Percentiles rank a stretch among this genome's conserved stretches.
Conservation (phyloP, 2,329 filamentous ascomycete species). For the Ambrosiella beaveri region DNA sequence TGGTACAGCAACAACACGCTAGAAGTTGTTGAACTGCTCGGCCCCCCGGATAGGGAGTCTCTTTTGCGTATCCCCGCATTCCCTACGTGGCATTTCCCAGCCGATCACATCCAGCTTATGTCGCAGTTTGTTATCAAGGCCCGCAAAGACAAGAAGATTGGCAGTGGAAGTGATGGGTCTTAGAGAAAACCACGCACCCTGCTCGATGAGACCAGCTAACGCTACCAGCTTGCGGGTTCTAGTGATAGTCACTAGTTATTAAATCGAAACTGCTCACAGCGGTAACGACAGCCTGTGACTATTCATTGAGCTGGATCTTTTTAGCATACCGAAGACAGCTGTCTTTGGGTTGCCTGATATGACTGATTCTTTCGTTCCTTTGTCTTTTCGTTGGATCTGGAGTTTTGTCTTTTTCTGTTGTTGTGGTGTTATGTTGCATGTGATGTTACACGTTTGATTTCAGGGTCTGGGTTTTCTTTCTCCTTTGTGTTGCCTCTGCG, state of each 20-base stretch:
- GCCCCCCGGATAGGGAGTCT: slow-evolving; percentile 72
- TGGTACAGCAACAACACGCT: slow-evolving; percentile 91
- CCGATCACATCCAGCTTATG: slow-evolving; percentile 79
- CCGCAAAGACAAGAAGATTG: slow-evolving; percentile 61
- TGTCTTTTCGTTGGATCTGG: not conserved
- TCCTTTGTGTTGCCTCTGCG: not conserved
- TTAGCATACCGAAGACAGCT: not conserved
- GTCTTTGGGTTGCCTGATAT: not conserved
- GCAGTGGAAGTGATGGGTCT: slow-evolving; percentile 33
- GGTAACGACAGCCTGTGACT: too few species aligned
- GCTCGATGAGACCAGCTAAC: too few species aligned
- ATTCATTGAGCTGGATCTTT: too few species aligned
- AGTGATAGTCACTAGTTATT: too few species aligned
- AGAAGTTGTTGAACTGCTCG: slow-evolving; percentile 67
- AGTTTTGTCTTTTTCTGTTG: not conserved
- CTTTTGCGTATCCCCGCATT: slow-evolving; percentile 78
- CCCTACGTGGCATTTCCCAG: slow-evolving; percentile 86
- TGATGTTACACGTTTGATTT: not conserved
- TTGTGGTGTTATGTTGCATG: not conserved
- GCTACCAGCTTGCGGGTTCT: too few species aligned
- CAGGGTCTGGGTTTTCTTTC: not conserved
- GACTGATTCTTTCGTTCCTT: not conserved
- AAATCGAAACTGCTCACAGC: too few species aligned
- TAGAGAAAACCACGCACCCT: not conserved
- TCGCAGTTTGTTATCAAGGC: slow-evolving; percentile 80